These are phyloP conservation scores for Phyllosticta capitalensis DNA, from an alignment of 2,329 filamentous ascomycete genomes.

Conservation along the genomic window DNA sequence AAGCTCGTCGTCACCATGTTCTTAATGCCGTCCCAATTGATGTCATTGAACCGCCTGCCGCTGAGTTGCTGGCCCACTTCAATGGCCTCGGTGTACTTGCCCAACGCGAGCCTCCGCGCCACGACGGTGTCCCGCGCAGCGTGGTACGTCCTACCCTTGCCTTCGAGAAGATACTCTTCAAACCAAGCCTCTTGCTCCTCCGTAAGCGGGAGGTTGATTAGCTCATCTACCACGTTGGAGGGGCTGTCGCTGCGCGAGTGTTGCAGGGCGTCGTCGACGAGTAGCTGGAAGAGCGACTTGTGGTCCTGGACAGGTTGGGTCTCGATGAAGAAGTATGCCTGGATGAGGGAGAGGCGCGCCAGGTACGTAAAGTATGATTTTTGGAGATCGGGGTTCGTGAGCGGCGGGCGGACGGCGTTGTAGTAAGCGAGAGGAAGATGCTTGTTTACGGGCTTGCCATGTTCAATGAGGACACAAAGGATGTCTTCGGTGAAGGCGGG, in stretches of 20 bases:
- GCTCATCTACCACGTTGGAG: conserved; percentile 53
- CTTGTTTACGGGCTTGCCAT: conserved; percentile 47
- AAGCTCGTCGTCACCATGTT: conserved; percentile 27
- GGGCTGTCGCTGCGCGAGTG: conserved; percentile 19
- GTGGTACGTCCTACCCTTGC: conserved; percentile 54
- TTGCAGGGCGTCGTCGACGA: conserved; percentile 39
- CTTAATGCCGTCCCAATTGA: conserved; percentile 42
- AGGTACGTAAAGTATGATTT: conserved; percentile 61
- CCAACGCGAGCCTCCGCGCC: conserved; percentile 62
- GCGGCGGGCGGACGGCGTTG: conserved; percentile 61
- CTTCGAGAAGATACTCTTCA: conserved; percentile 54
- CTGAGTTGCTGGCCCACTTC: conserved; percentile 21
- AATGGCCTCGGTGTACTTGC: conserved; percentile 43
- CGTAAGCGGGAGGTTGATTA: conserved; percentile 65
- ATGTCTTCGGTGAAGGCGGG: conserved; percentile 81
- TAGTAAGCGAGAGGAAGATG: conserved; percentile 68
- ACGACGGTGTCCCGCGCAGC: conserved; percentile 64
- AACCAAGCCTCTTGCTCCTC: conserved; percentile 65
- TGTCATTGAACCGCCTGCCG: conserved; percentile 39
- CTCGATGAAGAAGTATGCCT: conserved; percentile 65
- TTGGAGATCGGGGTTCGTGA: conserved; percentile 54
- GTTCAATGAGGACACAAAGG: conserved; percentile 56
- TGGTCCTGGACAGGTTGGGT: conserved; percentile 53
- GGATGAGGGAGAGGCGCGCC: conserved; percentile 55
- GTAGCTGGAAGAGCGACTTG: conserved; percentile 54